Evolutionary conservation across 1,139 yeast species (phyloP), one percentile per base, ranked within the genome.

Genomic region (Chernovozyma aurita): DNA sequence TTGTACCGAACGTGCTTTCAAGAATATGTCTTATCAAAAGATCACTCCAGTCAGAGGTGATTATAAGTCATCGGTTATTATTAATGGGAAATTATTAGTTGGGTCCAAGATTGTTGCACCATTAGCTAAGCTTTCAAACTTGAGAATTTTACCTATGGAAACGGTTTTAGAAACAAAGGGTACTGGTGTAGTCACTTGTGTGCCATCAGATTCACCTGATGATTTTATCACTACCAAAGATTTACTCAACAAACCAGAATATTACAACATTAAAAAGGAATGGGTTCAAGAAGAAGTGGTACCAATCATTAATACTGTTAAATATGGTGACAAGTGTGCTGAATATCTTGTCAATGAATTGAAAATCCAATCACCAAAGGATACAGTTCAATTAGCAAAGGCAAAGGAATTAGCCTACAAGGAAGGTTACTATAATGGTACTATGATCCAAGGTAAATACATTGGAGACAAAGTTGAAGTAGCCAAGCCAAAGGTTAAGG

Each of bases 151-250:
- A 50, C 99, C 99, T 48, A 92, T 92, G 99, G 97, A 92, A 64
- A 87, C 97, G 26, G 92, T 94, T 41, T 73, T 92, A 60, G 95
- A 95, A 30, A 73, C 80, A 41, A 92, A 94, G 70, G 98, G 98
- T 75, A 94, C 98, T 35, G 98, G 97, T 70, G 97, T 92, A 31
- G 98, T 94, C 41, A 92, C 97, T 12, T 94, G 97, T 70, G 98
- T 90, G 46, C 98, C 98, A 46, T 84, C 95, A 13, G 97, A 90
- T 63, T 90, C 97, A 40, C 97, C 99, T 42, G 99, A 94, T 67
- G 98, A 92, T 70, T 92, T 57, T 57, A 79, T 90, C 63, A 94
- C 97, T 42, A 76, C 84, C 34, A 73, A 73, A 52, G 98, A 92
- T 50, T 77, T 92, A 52, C 73, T 75, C 50, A 81, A 87, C 70